Conservation (phyloP, 371 early-diverging fungal species). For the Furculomyces boomerangus region DNA sequence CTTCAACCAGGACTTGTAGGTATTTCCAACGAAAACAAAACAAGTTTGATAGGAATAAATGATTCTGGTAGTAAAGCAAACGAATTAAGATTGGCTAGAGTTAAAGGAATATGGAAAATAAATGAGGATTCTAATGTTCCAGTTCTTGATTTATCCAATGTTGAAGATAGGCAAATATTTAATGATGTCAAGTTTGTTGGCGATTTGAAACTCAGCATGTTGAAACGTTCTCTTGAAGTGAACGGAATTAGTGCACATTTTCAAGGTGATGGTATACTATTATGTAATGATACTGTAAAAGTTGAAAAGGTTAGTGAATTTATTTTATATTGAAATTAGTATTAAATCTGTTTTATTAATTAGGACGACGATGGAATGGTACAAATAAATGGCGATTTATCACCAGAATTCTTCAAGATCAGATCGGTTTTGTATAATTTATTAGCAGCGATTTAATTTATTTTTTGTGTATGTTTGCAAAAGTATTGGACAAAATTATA, state of each 20-base stretch:
- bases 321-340: neutral
- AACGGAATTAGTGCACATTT: constrained; percentile 71
- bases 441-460: neutral
- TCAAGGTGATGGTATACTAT: constrained; percentile 60
- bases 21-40: neutral
- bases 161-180: constrained; percentile 22
- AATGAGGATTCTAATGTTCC: constrained; percentile 42
- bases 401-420: neutral
- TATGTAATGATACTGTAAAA: constrained; percentile 52
- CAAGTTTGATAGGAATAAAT: neutral
- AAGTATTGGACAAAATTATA: neutral
- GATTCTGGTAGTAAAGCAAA: neutral
- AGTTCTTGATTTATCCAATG: constrained; percentile 46
- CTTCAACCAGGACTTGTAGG: neutral
- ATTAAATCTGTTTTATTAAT: neutral
- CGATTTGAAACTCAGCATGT: constrained; percentile 64
- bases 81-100: neutral
- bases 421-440: neutral
- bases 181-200: constrained; percentile 67
- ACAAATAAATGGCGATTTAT: neutral
- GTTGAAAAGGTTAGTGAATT: neutral
- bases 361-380: neutral
- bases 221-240: constrained; percentile 42
- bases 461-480: neutral
- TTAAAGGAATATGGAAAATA: neutral